Conservation (phyloP, 2,329 filamentous ascomycete species). For the Trichophyton schoenleinii region DNA sequence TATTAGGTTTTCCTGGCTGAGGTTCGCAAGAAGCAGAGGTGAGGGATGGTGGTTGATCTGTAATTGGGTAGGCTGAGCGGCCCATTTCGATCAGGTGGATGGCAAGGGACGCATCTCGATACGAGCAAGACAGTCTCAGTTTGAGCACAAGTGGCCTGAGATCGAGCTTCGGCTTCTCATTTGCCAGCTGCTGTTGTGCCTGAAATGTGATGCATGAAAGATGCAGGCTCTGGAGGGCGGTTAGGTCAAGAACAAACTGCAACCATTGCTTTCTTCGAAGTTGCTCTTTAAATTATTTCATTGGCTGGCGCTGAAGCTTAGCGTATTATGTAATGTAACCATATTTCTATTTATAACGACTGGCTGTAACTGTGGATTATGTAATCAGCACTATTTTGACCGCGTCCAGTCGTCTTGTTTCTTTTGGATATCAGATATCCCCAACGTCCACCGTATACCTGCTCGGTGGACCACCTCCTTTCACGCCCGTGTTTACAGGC, state of each 20-base stretch:
- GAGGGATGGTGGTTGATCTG: background rate
- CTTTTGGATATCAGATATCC: background rate
- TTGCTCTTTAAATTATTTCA: background rate
- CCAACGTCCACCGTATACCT: background rate
- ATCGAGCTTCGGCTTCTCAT: background rate
- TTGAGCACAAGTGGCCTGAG: background rate
- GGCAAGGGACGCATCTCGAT: background rate
- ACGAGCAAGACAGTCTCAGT: background rate
- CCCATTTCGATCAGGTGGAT: background rate
- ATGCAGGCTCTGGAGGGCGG: background rate
- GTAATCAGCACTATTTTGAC: background rate
- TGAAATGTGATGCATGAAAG: constrained; percentile 2
- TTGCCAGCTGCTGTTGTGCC: constrained; percentile 3
- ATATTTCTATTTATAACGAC: background rate
- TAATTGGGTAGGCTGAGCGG: background rate
- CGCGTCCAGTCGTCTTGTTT: background rate
- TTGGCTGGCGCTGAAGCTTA: background rate
- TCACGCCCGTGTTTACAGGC: too few species aligned
- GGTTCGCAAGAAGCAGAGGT: background rate
- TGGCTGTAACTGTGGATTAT: background rate
- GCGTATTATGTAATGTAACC: background rate
- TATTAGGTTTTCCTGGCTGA: background rate
- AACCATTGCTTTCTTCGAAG: too few species aligned
- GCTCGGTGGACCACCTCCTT: too few species aligned
- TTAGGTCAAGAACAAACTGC: background rate